A percentile compares a stretch with the other conserved stretches of the same genome.
Evolutionary conservation across 2,329 filamentous ascomycete species (phyloP).

Genomic region (Pseudonectria buxi): DNA sequence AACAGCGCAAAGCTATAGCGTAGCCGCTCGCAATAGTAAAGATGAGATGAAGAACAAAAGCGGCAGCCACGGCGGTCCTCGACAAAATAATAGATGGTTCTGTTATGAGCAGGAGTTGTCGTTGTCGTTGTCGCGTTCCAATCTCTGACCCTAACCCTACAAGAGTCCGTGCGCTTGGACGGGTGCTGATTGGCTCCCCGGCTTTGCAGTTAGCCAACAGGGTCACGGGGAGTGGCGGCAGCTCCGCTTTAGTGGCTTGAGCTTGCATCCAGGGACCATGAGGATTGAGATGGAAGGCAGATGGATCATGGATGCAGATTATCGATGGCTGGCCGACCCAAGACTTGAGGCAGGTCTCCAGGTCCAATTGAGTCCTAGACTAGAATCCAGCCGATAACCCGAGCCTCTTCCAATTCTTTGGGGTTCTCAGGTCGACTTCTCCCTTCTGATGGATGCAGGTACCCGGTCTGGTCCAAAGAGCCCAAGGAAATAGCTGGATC

Average conservation of each 20-base stretch:
- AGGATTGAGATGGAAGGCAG: too few species aligned
- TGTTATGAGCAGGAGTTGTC: slow-evolving; percentile 4
- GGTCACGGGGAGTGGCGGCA: background rate
- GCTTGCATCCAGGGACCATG: too few species aligned
- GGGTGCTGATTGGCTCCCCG: slow-evolving; percentile 4
- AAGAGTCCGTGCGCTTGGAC: slow-evolving; percentile 5
- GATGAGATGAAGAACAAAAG: background rate
- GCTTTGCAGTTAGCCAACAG: background rate
- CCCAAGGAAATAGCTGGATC: slow-evolving; percentile 52
- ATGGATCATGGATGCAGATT: too few species aligned
- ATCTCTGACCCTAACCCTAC: slow-evolving; percentile 19
- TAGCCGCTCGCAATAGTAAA: background rate
- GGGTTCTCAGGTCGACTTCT: slow-evolving; percentile 22
- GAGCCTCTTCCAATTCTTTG: too few species aligned
- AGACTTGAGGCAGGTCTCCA: too few species aligned
- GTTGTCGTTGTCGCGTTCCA: slow-evolving; percentile 4
- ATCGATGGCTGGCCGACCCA: too few species aligned
- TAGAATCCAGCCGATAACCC: too few species aligned
- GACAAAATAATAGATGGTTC: background rate
- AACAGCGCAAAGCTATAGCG: background rate
- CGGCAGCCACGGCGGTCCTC: background rate
- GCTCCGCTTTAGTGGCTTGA: background rate
- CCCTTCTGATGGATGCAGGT: slow-evolving; percentile 7
- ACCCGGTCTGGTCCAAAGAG: slow-evolving; percentile 45
- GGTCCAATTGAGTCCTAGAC: too few species aligned